A percentile compares a stretch with the other conserved stretches of the same genome.
phyloP scores from a whole-genome alignment of 2,329 filamentous ascomycete genomes.

The Passalora sequoiae region DNA sequence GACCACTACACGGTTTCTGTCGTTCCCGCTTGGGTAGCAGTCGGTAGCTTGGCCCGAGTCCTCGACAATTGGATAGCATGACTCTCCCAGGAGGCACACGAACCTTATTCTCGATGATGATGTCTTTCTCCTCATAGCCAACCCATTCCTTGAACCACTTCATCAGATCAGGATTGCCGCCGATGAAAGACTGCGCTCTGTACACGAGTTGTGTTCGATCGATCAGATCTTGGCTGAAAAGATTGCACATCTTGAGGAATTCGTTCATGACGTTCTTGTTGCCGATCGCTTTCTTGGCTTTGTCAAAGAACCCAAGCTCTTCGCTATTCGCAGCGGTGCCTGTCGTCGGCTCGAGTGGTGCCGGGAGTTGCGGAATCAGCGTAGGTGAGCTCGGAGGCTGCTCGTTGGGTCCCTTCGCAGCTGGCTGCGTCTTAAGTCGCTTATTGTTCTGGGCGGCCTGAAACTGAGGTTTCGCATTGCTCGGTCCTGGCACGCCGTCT shows the following conservation, averaged over 20 bases:
- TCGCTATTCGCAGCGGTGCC: slow-evolving; percentile 71
- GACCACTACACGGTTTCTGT: slow-evolving; percentile 84
- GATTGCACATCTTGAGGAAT: slow-evolving; percentile 93
- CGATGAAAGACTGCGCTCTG: slow-evolving; percentile 79
- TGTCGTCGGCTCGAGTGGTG: slow-evolving; percentile 73
- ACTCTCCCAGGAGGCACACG: slow-evolving; percentile 72
- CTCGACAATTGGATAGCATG: slow-evolving; percentile 91
- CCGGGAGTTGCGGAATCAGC: slow-evolving; percentile 79
- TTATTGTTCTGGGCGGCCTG: slow-evolving; percentile 41
- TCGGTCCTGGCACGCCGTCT: slow-evolving; percentile 27
- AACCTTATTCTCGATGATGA: slow-evolving; percentile 71
- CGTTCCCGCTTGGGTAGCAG: slow-evolving; percentile 85
- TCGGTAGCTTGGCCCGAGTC: slow-evolving; percentile 92
- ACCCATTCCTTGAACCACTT: slow-evolving; percentile 82
- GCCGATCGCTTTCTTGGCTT: slow-evolving; percentile 90
- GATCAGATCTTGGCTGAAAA: slow-evolving; percentile 90
- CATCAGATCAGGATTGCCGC: slow-evolving; percentile 83
- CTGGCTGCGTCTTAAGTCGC: slow-evolving; percentile 57
- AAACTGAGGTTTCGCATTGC: slow-evolving; percentile 19
- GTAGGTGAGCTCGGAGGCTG: slow-evolving; percentile 69
- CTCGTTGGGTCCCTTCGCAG: slow-evolving; percentile 18
- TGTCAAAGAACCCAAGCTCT: slow-evolving; percentile 89
- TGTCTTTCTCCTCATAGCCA: slow-evolving; percentile 68
- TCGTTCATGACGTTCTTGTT: slow-evolving; percentile 92
- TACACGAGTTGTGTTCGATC: slow-evolving; percentile 77